Percentiles rank a stretch among this genome's conserved stretches.
Evolutionary conservation across 768 basidiomycete species (phyloP).

Genomic region (Harrya chromipes): DNA sequence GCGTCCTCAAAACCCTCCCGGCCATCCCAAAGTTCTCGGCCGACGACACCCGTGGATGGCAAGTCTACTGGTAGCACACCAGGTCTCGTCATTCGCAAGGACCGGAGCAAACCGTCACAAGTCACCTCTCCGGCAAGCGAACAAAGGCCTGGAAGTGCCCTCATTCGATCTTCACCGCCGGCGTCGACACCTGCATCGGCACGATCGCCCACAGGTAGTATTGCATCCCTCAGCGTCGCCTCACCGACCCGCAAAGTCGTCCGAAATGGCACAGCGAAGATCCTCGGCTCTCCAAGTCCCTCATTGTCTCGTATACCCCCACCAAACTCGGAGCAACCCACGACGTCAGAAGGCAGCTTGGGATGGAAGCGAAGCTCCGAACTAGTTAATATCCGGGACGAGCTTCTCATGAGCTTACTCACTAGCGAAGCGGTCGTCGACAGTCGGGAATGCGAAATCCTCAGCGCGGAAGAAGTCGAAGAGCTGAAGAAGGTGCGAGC

Average conservation of each 20-base stretch:
- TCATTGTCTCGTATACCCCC: slow-evolving; percentile 37
- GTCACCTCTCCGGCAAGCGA: slow-evolving; percentile 20
- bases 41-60: slow-evolving; percentile 26
- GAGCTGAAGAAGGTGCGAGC: slow-evolving; percentile 60
- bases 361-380: slow-evolving; percentile 45
- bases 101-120: slow-evolving; percentile 36
- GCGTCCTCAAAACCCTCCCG: slow-evolving; percentile 40
- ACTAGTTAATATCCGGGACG: slow-evolving; percentile 64
- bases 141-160: slow-evolving; percentile 26
- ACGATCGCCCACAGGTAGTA: slow-evolving; percentile 25
- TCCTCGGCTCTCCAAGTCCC: slow-evolving; percentile 36
- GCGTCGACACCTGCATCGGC: slow-evolving; percentile 19
- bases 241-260: slow-evolving; percentile 19
- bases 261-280: slow-evolving; percentile 10
- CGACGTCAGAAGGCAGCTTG: slow-evolving; percentile 34
- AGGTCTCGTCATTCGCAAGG: slow-evolving; percentile 52
- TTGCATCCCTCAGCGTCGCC: slow-evolving; percentile 20
- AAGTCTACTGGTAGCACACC: slow-evolving; percentile 21
- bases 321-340: slow-evolving; percentile 31
- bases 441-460: slow-evolving; percentile 74
- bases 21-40: slow-evolving; percentile 43
- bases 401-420: slow-evolving; percentile 83
- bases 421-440: slow-evolving; percentile 96
- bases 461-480: slow-evolving; percentile 70
- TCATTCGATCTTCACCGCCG: slow-evolving; percentile 25